Percentiles rank a stretch among this genome's conserved stretches.
Evolutionary conservation across 345 rosid species (phyloP).

Genomic region (Populus euphratica): DNA sequence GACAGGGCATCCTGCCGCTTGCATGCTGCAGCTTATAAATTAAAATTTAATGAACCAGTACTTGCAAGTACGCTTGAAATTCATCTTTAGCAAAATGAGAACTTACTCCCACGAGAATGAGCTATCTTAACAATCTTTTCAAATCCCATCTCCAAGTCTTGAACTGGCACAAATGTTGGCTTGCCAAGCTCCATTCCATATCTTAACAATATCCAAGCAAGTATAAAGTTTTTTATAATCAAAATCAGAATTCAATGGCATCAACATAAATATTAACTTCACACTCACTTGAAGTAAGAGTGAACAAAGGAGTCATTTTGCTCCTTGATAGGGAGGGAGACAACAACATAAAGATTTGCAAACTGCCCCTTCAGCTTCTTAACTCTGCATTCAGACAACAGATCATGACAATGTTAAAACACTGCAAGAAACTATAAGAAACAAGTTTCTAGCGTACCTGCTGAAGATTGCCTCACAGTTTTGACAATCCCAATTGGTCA

Average conservation of each 20-base stretch:
- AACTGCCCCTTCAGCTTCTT: constrained; percentile 66
- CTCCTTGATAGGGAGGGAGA: constrained; percentile 54
- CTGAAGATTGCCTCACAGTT: constrained; percentile 41
- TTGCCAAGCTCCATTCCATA: constrained; percentile 78
- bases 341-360: constrained; percentile 63
- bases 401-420: neutral
- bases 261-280: neutral
- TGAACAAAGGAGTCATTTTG: constrained; percentile 66
- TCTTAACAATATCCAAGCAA: constrained; percentile 32
- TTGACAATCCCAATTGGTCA: constrained; percentile 63
- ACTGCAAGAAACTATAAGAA: neutral
- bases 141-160: constrained; percentile 88
- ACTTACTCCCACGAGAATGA: constrained; percentile 72
- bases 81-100: neutral
- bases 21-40: constrained; percentile 52
- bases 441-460: constrained; percentile 40
- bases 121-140: constrained; percentile 90
- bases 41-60: neutral
- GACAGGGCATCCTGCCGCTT: constrained; percentile 62
- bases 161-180: constrained; percentile 76
- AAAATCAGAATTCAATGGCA: neutral
- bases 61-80: neutral
- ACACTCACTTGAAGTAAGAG: constrained; percentile 73
- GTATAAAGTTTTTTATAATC: neutral
- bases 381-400: constrained; percentile 37